phyloP scores from a whole-genome alignment of 352 stramenopile genomes.

The Phytophthora citricola region DNA sequence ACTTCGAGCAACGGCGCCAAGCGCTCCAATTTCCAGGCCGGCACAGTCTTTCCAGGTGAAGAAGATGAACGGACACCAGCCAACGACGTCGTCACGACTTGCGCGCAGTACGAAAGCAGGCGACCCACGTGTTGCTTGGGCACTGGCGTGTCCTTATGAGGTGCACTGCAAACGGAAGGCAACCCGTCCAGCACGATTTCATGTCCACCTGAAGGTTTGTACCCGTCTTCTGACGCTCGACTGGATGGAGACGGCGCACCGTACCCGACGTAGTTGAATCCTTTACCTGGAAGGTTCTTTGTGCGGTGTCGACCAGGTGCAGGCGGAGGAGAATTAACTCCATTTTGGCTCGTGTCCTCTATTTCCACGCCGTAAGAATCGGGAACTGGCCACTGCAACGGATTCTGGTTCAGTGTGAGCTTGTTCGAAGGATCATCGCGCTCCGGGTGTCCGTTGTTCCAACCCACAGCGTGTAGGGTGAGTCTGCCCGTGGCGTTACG shows the following conservation, averaged over 20 bases:
- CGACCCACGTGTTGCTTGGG: conserved; percentile 35
- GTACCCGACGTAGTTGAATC: conserved; percentile 26
- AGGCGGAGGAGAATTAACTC: conserved; percentile 13
- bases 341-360: conserved; percentile 1
- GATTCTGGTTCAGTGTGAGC: conserved; percentile 6
- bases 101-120: conserved; percentile 53
- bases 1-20: conserved; percentile 17
- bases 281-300: conserved; percentile 20
- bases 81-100: conserved; percentile 44
- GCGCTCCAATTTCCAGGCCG: conserved; percentile 39
- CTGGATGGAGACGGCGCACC: conserved; percentile 10
- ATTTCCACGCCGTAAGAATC: conserved; percentile 9
- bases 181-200: conserved; percentile 20
- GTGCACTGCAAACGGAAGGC: conserved; percentile 7
- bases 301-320: conserved; percentile 23
- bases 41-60: conserved; percentile 39
- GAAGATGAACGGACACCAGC: conserved; percentile 15
- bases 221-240: background rate
- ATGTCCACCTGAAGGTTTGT: conserved; percentile 7
- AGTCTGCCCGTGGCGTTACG: conserved; percentile 16
- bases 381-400: conserved; percentile 12
- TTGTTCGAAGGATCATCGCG: conserved; percentile 12
- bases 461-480: conserved; percentile 25
- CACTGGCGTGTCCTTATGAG: conserved; percentile 8
- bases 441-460: conserved; percentile 15